phyloP scores from a whole-genome alignment of 2,329 filamentous ascomycete species.

The Scedosporium aurantiacum region DNA sequence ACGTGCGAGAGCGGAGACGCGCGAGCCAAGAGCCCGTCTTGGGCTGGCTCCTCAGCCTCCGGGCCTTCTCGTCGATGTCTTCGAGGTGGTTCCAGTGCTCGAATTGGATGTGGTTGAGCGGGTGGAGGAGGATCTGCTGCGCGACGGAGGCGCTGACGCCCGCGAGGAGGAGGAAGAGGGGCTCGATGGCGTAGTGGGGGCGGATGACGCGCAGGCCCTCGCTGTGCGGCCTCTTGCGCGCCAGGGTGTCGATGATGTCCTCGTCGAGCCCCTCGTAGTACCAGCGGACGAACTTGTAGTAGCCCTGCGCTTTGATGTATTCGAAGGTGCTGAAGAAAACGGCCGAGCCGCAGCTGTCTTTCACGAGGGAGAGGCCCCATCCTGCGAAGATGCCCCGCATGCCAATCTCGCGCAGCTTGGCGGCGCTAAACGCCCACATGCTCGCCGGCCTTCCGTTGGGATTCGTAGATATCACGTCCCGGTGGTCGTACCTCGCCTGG shows the following conservation, averaged over 20 bases:
- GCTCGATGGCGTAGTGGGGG: constrained; percentile 67
- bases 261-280: constrained; percentile 53
- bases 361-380: constrained; percentile 56
- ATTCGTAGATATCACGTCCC: constrained; percentile 25
- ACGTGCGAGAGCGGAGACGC: constrained; percentile 33
- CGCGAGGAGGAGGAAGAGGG: constrained; percentile 57
- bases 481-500: constrained; percentile 59
- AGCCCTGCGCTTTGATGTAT: constrained; percentile 60
- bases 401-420: constrained; percentile 58
- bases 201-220: constrained; percentile 40
- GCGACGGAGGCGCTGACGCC: constrained; percentile 57
- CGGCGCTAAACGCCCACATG: constrained; percentile 62
- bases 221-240: constrained; percentile 25
- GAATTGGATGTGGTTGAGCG: constrained; percentile 58
- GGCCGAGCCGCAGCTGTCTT: constrained; percentile 58
- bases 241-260: constrained; percentile 36
- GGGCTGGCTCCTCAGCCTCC: constrained; percentile 24
- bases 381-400: constrained; percentile 63
- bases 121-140: constrained; percentile 61
- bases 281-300: constrained; percentile 60
- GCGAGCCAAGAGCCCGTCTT: constrained; percentile 13
- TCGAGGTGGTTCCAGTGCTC: constrained; percentile 65
- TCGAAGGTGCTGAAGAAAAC: constrained; percentile 69
- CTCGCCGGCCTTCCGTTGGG: constrained; percentile 37
- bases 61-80: constrained; percentile 53